Base-by-base conservation (phyloP, 441 rosid genomes). In the Adansonia grandidieri region DNA sequence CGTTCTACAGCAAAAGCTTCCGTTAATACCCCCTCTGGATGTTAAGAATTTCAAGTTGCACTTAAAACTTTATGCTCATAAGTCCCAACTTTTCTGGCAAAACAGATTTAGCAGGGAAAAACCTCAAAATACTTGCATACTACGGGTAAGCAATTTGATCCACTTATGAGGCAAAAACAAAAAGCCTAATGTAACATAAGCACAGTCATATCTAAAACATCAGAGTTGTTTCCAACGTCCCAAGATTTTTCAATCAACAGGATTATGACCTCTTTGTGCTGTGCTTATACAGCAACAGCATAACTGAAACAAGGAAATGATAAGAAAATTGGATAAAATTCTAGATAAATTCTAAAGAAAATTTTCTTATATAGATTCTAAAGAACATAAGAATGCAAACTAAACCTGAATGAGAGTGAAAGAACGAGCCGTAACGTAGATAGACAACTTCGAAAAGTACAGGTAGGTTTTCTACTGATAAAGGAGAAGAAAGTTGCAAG, bases 191-290 rank as follows among this genome's bases (percentile, higher is more conserved):
- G 45, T 63, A 63, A 37, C 64, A 60, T 20, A 20, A 20, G 64
- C 62, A 61, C 1, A 2, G 11, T 64, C 48, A 64, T 15, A 10
- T 64, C 15, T 32, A 37, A 15, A 37, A 37, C 47, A 64, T 64
- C 20, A 64, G 19, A 45, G 57, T 50, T 71, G 45, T 24, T 50
- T 44, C 40, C 51, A n/a, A 71, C 58, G 17, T 70, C 61, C 42
- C 42, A 24, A 24, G 51, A 42, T 2, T 62, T 74, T 45, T 45
- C n/a, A 20, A 61, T 62, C 68, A 22, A 62, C 24, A 48, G 20
- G 48, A 62, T 62, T 22, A 56, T 9, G 64, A 17, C 22, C 54
- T 73, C 53, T 15, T 37, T 32, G 17, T 56, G 28, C 32, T 57
- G 19, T 56, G 8, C 6, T 56, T 73, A 73, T 53, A 54, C 14